Evolutionary conservation across 345 rosid species (phyloP), one percentile per base, ranked within the genome.

Genomic region (Gossypium arboreum): DNA sequence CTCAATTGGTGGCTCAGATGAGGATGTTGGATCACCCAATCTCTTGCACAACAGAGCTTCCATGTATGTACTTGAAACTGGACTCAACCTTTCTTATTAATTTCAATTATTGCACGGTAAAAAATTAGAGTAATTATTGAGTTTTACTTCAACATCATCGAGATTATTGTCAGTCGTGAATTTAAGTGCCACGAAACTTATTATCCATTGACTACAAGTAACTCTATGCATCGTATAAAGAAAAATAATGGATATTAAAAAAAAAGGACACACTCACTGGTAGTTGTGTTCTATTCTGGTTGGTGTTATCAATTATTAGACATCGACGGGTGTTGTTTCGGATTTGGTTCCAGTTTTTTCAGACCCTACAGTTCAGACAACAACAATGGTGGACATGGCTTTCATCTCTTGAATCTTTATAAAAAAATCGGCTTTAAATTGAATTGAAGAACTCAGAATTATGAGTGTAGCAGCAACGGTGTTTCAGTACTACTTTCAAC

Each of bases 41-140:
- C 83, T 85, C 82, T 78, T 81, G 80, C 98, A 92, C 50, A 92
- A 81, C 82, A 92, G 73, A 55, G 97, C 97, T 83, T 94, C 97
- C 98, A 94, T 92, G 41, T 34, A 34, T 34, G 41, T 34, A 34
- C 7, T 5, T 34, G 41, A 34, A 34, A 34, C 1, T 34, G 41
- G 41, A 34, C 41, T 34, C 41, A 5, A 34, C 41, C 4, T 34
- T 34, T 34, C 41, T 34, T 34, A 34, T 34, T 34, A 34, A 34
- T 34, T 34, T 34, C 41, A 34, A 34, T 34, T 34, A 34, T 34
- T 34, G 41, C 7, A 34, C 7, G 41, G 41, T 34, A 34, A 34
- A 34, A 34, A 34, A 34, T 34, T 34, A 34, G 41, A 34, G 41
- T 34, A 34, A 34, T 34, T 34, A 5, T 34, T 34, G 41, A 34